Base-by-base conservation (phyloP, 257 asterid species). In the Solanum tacnaense region DNA sequence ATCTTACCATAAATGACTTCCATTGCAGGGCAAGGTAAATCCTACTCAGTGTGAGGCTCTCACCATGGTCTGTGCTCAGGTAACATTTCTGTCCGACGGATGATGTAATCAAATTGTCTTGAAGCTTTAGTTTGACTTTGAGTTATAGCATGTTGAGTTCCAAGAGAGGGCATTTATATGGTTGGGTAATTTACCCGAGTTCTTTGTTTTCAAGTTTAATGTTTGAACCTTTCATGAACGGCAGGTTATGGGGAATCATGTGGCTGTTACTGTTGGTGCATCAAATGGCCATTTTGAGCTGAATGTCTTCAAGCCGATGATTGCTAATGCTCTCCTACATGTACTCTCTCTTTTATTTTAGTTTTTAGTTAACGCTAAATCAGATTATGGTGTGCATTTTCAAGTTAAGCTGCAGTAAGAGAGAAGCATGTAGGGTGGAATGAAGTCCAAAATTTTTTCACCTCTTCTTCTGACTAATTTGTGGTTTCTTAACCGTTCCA, bases 51-150 rank as follows among this genome's bases (percentile, higher is more conserved):
- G 99, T 34, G 99, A 97, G 92, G 99, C 99, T 84, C 92, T 97
- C 87, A 97, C 99, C 20, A 95, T 96, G 99, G 99, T 97, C 90
- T 97, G 99, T 74, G 98, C 99, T 88, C 98, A 97, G 99, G 99
- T 97, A 92, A 84, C 34, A 36, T 78, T 29, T 49, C 88, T 34
- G 35, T 86, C 71, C 5, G 16, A 38, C 32, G n/a, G 86, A 35
- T 56, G 62, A 34, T n/a, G 35, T 72, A 73, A n/a, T 58, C 58
- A 72, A 88, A 72, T 15, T 34, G 79, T 35, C 75, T 12, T 18
- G 44, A 52, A 46, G 84, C 46, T 74, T 70, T 84, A 84, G 27
- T 41, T 58, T 86, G 81, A 67, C 15, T 25, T 35, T 27, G 25
- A 67, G 84, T 38, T 46, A 70, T 16, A 31, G 39, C 75, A 13